Evolutionary conservation across 2,329 filamentous ascomycete species (phyloP).

Genomic region (Trichoderma sp.): DNA sequence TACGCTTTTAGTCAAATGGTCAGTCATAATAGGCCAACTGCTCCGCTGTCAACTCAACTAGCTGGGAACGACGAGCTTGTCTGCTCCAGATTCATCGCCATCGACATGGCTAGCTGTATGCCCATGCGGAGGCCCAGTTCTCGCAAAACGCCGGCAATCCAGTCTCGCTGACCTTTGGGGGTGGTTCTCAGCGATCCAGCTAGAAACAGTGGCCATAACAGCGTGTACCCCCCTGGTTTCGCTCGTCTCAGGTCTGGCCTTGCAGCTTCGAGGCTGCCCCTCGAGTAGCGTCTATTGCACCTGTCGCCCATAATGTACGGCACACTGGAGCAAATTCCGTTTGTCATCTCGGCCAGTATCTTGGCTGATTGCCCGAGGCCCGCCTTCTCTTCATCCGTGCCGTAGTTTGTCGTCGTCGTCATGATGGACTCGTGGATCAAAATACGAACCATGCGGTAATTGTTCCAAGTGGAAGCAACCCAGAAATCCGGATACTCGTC

Average conservation of each 20-base stretch:
- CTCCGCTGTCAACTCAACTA: neutral
- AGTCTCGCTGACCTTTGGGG: slow-evolving; percentile 22
- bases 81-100: slow-evolving; percentile 28
- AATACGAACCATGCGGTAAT: slow-evolving; percentile 28
- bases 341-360: slow-evolving; percentile 24
- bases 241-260: neutral
- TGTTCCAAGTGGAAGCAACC: slow-evolving; percentile 31
- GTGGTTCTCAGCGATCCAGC: slow-evolving; percentile 25
- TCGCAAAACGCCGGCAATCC: slow-evolving; percentile 27
- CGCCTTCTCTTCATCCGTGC: neutral
- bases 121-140: slow-evolving; percentile 29
- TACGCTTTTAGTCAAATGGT: neutral
- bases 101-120: slow-evolving; percentile 28
- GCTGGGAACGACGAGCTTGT: slow-evolving; percentile 23
- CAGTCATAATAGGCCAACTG: neutral
- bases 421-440: slow-evolving; percentile 31
- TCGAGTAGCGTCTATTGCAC: neutral
- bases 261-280: neutral
- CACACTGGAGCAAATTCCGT: slow-evolving; percentile 29
- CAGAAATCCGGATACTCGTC: slow-evolving; percentile 29
- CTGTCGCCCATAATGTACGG: slow-evolving; percentile 29
- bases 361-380: slow-evolving; percentile 23
- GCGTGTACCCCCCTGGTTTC: neutral
- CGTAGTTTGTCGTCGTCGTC: slow-evolving; percentile 20
- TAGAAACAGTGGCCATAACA: neutral